A percentile compares a stretch with the other conserved stretches of the same genome.
These are phyloP conservation scores for Trichosporon inkin DNA, from an alignment of 1,284 basidiomycete species.

Conservation along the genomic window DNA sequence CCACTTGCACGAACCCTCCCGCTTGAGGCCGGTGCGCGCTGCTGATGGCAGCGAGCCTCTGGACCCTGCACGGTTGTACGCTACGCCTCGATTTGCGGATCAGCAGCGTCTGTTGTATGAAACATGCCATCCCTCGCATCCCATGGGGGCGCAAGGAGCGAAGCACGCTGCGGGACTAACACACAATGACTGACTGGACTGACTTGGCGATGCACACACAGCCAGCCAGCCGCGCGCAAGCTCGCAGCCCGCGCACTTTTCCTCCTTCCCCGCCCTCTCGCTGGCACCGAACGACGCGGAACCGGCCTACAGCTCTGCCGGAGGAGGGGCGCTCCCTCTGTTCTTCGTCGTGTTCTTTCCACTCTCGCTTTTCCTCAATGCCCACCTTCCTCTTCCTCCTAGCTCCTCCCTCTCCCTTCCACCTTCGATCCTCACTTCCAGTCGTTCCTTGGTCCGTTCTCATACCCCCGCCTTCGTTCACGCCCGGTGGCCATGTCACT, in stretches of 20 bases:
- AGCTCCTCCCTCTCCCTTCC: not conserved
- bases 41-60: not conserved
- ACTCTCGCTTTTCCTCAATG: not conserved
- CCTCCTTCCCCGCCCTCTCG: too few relatives aligned
- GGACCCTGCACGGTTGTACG: not conserved
- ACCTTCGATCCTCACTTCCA: not conserved
- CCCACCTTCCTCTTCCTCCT: not conserved
- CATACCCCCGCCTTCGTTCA: not conserved
- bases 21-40: not conserved
- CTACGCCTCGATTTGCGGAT: constrained; percentile 4
- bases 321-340: not conserved
- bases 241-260: too few relatives aligned
- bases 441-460: not conserved
- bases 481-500: not conserved
- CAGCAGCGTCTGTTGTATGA: constrained; percentile 5
- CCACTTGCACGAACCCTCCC: not conserved
- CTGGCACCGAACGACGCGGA: too few relatives aligned
- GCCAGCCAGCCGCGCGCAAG: too few relatives aligned
- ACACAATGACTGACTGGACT: too few relatives aligned
- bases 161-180: too few relatives aligned
- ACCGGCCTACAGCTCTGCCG: too few relatives aligned
- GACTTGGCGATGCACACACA: too few relatives aligned
- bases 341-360: not conserved
- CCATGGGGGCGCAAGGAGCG: not conserved
- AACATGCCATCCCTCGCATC: not conserved